Base-by-base conservation (phyloP, 176 grass and related monocot species). In the Oryza glumipatula region DNA sequence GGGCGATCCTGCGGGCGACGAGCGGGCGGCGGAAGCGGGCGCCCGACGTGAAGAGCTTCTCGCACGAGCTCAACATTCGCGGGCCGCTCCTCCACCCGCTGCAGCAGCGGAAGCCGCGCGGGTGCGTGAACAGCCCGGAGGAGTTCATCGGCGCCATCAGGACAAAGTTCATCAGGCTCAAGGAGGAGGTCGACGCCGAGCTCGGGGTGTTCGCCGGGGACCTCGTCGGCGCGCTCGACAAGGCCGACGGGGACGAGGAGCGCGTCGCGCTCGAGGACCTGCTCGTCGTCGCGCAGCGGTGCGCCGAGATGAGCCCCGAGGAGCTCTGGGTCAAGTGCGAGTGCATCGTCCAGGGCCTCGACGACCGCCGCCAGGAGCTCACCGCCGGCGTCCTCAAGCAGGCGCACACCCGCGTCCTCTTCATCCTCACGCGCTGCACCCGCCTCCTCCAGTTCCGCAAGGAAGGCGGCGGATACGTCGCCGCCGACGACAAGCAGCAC, bases 341-440 rank as follows among this genome's bases (percentile, higher is more conserved):
- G 88, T 86, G 66, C 24, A 86, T 99, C 13, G 96, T 99, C 22
- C 96, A 96, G 84, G 80, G 82, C 54, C 76, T 96, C 26, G 96
- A 96, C 81, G 91, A 99, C 74, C 87, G 86, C 10, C 89, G 96
- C 9, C 96, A 99, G 84, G 96, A 99, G 74, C 81, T 94, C 63
- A 73, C 83, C 26, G 81, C 83, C 65, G 93, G 93, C 9, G 24
- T 67, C 0, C 83, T 92, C 38, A 99, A 96, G 90, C 89, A 99
- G 88, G 90, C 86, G 0, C 91, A 94, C 77, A 94, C 91, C 0
- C 83, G 93, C 24, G 51, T 99, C 38, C 91, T 99, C 72, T 98
- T 99, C 85, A 99, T 99, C 85, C 89, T 99, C 61, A 94, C 96
- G 2, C 89, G 96, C 4, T 99, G 93, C 88, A 99, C 96, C 5